Percentiles rank a stretch among this genome's conserved stretches.
phyloP scores from a whole-genome alignment of 169 alveolate genomes.

The Plasmodium chabaudi region DNA sequence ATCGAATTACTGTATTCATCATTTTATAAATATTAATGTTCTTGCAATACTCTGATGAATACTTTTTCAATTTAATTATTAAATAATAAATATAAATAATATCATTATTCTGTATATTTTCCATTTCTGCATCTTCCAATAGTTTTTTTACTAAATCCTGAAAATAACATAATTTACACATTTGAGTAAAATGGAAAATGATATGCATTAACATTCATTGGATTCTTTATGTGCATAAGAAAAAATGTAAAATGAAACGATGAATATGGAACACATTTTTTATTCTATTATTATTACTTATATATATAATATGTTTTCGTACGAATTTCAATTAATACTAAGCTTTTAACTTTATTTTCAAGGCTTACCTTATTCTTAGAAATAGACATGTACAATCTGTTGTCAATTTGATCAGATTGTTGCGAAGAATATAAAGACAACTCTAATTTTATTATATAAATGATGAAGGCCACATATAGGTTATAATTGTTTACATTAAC shows the following conservation, averaged over 20 bases:
- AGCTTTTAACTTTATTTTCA: background rate
- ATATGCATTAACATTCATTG: background rate
- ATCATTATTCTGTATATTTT: constrained; percentile 16
- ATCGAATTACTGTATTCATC: constrained; percentile 64
- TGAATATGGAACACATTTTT: too few relatives aligned
- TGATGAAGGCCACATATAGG: constrained; percentile 32
- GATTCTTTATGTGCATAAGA: background rate
- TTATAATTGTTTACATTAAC: constrained; percentile 14
- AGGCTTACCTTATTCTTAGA: constrained; percentile 52
- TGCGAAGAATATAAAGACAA: constrained; percentile 45
- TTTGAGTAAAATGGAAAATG: background rate
- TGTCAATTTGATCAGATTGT: constrained; percentile 24
- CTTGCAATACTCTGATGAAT: constrained; percentile 26
- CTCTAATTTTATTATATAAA: constrained; percentile 50
- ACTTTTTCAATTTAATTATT: constrained; percentile 51
- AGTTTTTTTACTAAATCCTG: constrained; percentile 54
- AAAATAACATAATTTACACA: background rate
- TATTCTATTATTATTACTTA: background rate
- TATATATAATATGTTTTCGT: background rate
- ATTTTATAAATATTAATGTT: constrained; percentile 55
- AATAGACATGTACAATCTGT: constrained; percentile 44
- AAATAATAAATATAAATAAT: constrained; percentile 53
- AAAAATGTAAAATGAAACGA: background rate
- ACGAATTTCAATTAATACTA: background rate
- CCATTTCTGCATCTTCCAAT: constrained; percentile 58